Percentiles rank a stretch among this genome's conserved stretches.
phyloP scores from a whole-genome alignment of 2,329 filamentous ascomycete species.

The Aspergillus sojae region DNA sequence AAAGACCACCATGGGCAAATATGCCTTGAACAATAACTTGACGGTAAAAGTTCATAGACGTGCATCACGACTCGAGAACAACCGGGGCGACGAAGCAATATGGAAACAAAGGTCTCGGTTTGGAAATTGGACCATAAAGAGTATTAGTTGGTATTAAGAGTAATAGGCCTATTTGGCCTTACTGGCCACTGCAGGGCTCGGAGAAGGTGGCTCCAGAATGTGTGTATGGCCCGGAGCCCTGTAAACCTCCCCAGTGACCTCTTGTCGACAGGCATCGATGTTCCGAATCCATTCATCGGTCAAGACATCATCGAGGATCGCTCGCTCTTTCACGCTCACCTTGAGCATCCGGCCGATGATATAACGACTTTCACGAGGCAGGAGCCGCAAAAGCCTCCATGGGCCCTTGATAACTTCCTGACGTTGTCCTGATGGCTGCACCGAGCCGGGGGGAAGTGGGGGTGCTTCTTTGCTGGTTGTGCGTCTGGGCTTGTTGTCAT shows the following conservation, averaged over 20 bases:
- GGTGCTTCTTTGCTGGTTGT: conserved; percentile 46
- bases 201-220: conserved; percentile 70
- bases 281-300: conserved; percentile 88
- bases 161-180: conserved; percentile 35
- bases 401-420: conserved; percentile 87
- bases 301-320: conserved; percentile 82
- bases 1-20: background rate
- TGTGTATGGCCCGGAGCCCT: conserved; percentile 79
- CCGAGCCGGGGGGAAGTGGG: conserved; percentile 33
- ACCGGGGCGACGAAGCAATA: background rate
- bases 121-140: background rate
- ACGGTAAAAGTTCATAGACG: background rate
- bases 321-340: conserved; percentile 79
- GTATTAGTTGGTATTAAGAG: conserved; percentile 6
- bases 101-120: background rate
- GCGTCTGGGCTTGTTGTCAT: conserved; percentile 30
- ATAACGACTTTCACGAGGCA: conserved; percentile 86
- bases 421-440: conserved; percentile 32
- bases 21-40: background rate
- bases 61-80: background rate
- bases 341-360: conserved; percentile 93
- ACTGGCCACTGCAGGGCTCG: conserved; percentile 37
- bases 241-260: conserved; percentile 72
- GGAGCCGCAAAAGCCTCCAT: conserved; percentile 81
- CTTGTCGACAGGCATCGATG: conserved; percentile 78